These are phyloP conservation scores for Termitomyces sp. DNA, from an alignment of 768 basidiomycete species.

Conservation along the genomic window DNA sequence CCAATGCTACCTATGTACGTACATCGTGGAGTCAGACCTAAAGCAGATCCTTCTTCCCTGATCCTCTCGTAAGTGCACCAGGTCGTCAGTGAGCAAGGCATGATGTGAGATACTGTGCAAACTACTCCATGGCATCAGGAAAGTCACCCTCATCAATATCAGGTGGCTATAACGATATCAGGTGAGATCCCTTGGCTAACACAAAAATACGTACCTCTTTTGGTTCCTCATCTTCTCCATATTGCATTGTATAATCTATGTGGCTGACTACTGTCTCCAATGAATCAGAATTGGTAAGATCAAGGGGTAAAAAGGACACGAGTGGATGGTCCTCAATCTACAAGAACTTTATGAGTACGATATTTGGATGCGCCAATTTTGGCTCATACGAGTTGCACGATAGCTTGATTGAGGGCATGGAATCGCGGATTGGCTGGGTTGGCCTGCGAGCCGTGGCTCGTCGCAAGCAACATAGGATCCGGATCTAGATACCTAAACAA, in stretches of 20 bases:
- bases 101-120: not conserved
- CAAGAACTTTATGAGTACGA: not conserved
- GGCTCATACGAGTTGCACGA: constrained; percentile 82
- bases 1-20: too few species aligned
- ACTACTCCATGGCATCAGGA: constrained; percentile 36
- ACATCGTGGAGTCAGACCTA: not conserved
- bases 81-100: not conserved
- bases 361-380: not conserved
- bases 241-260: constrained; percentile 98
- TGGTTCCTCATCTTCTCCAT: constrained; percentile 97
- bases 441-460: constrained; percentile 55
- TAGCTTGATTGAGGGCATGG: constrained; percentile 90
- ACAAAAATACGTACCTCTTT: constrained; percentile 61
- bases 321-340: constrained; percentile 99
- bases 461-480: constrained; percentile 82
- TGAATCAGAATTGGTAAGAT: constrained; percentile 86
- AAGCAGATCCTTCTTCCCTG: not conserved
- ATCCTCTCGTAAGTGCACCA: not conserved
- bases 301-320: constrained; percentile 93
- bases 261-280: constrained; percentile 90
- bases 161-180: constrained; percentile 56
- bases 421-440: constrained; percentile 71
- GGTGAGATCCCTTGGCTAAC: not conserved
- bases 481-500: constrained; percentile 82
- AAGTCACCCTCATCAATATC: constrained; percentile 95